These are phyloP conservation scores for Jasminum sambac DNA, from an alignment of 257 asterid genomes.

Conservation along the genomic window DNA sequence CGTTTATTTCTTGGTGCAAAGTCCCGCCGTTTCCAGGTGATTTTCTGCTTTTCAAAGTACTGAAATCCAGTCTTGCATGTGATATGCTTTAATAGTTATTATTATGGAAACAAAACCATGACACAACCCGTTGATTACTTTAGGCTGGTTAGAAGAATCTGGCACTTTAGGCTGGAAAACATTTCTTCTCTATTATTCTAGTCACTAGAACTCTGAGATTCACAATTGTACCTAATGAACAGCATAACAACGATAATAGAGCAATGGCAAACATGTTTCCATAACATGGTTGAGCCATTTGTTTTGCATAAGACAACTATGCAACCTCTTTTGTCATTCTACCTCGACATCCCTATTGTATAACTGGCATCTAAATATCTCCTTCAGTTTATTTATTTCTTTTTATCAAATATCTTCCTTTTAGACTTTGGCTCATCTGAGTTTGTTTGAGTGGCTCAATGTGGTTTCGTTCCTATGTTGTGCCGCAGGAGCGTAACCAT, in stretches of 20 bases:
- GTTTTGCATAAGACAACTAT: background rate
- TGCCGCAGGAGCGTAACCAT: constrained; percentile 73
- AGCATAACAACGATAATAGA: background rate
- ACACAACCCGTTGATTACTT: background rate
- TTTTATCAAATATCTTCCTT: constrained; percentile 19
- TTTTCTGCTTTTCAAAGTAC: constrained; percentile 21
- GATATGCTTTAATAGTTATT: constrained; percentile 11
- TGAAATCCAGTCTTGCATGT: constrained; percentile 15
- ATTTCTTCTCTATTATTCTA: no score
- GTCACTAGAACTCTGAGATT: no score
- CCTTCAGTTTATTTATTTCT: background rate
- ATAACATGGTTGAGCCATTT: background rate
- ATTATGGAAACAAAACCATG: background rate
- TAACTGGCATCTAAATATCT: constrained; percentile 8
- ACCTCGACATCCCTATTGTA: background rate
- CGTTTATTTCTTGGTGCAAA: constrained; percentile 89
- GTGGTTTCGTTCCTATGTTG: constrained; percentile 16
- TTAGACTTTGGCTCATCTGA: constrained; percentile 1
- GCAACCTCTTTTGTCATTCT: background rate
- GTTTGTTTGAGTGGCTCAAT: constrained; percentile 20
- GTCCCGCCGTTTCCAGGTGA: constrained; percentile 93
- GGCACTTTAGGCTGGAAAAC: no score
- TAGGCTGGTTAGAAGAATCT: no score
- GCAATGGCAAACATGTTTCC: background rate
- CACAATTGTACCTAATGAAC: no score